Percentiles rank a stretch among this genome's conserved stretches.
Conservation (phyloP, 257 asterid species). For the Perilla frutescens region DNA sequence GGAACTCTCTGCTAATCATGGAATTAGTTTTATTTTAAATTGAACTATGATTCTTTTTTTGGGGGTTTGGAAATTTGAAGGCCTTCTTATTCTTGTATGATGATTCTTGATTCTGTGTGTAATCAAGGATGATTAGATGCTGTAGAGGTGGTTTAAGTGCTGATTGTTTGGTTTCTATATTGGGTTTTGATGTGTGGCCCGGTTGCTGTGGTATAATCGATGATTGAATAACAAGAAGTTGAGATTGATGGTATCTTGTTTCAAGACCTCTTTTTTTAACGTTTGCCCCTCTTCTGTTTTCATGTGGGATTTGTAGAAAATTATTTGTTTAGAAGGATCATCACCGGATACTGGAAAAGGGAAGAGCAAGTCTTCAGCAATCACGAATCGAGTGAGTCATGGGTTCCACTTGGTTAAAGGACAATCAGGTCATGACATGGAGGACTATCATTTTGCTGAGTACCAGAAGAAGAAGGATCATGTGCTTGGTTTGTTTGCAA, state of each 20-base stretch:
- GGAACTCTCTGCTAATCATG: not conserved
- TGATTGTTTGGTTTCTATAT: not conserved
- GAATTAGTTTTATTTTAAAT: not conserved
- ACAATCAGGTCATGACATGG: conserved; percentile 83
- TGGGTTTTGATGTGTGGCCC: not conserved
- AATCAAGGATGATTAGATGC: conserved; percentile 15
- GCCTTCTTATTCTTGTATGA: not conserved
- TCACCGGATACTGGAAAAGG: conserved; percentile 78
- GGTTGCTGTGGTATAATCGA: not conserved
- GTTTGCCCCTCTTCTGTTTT: not conserved
- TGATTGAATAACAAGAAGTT: not conserved
- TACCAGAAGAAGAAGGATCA: conserved; percentile 62
- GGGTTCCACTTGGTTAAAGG: conserved; percentile 83
- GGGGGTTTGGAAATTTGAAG: not conserved
- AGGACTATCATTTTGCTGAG: conserved; percentile 81
- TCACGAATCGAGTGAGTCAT: conserved; percentile 54
- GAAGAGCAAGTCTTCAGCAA: conserved; percentile 54
- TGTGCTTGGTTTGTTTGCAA: conserved; percentile 75
- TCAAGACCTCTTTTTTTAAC: not conserved
- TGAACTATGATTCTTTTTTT: conserved; percentile 1
- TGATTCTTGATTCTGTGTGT: conserved; percentile 17
- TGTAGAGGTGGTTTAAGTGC: not conserved
- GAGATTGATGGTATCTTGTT: conserved; percentile 13
- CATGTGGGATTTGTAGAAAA: conserved; percentile 48
- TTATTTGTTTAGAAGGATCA: conserved; percentile 55